Evolutionary conservation across 1,139 yeast genomes (phyloP).

Genomic region (Yamadazyma sp.): DNA sequence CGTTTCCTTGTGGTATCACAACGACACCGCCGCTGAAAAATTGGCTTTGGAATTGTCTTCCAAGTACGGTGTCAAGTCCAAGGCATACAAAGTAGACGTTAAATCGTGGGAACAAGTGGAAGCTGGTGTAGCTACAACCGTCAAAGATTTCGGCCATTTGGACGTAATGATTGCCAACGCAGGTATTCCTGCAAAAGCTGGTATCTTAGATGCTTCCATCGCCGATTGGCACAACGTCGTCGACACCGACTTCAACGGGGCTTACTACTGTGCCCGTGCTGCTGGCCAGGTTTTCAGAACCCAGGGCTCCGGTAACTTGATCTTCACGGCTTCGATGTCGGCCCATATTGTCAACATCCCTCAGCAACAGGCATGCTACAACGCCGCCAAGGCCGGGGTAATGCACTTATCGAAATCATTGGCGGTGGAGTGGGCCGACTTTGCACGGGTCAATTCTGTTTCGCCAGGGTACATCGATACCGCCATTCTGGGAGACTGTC

Average conservation of each 20-base stretch:
- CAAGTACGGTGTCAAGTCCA: conserved; percentile 59
- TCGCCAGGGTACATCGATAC: conserved; percentile 58
- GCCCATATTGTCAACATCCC: conserved; percentile 57
- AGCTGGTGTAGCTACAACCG: conserved; percentile 15
- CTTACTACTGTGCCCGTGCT: conserved; percentile 57
- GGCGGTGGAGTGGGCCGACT: conserved; percentile 55
- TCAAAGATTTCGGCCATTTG: conserved; percentile 17
- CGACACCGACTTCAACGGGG: conserved; percentile 64
- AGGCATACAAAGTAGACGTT: conserved; percentile 69
- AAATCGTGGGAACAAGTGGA: conserved; percentile 61
- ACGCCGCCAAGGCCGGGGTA: conserved; percentile 58
- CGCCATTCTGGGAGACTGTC: conserved; percentile 51
- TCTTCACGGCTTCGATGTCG: conserved; percentile 63
- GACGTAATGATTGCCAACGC: conserved; percentile 22
- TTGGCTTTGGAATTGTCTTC: conserved; percentile 52
- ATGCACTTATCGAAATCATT: conserved; percentile 51
- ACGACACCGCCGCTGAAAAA: conserved; percentile 61
- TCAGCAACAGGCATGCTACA: conserved; percentile 55
- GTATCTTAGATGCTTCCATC: conserved; percentile 34
- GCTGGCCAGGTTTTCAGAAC: conserved; percentile 50
- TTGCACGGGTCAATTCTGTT: conserved; percentile 56
- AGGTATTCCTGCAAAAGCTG: conserved; percentile 20
- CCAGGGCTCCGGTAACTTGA: conserved; percentile 53
- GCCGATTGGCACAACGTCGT: conserved; percentile 50
- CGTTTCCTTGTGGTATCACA: conserved; percentile 18